phyloP scores from a whole-genome alignment of 768 basidiomycete genomes.

The Wakefieldia striispora region DNA sequence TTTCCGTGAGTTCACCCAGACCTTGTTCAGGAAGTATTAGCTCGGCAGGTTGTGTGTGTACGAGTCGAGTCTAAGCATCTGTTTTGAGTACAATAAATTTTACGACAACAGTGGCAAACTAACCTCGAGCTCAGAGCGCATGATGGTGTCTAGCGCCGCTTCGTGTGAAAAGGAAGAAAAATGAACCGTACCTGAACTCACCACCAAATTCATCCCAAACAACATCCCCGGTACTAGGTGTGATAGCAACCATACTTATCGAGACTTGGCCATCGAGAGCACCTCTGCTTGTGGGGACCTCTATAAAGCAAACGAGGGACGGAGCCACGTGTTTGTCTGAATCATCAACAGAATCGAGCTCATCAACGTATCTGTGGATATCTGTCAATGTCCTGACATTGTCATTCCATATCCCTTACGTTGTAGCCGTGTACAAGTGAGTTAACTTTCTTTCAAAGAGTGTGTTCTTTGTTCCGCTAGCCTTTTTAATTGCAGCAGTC shows the following conservation, averaged over 20 bases:
- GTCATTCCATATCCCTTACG: slow-evolving; percentile 47
- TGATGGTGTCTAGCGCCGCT: slow-evolving; percentile 57
- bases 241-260: slow-evolving; percentile 75
- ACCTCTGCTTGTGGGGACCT: slow-evolving; percentile 30
- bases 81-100: neutral
- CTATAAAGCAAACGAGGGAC: slow-evolving; percentile 73
- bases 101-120: slow-evolving; percentile 5
- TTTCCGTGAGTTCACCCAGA: slow-evolving; percentile 68
- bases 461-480: slow-evolving; percentile 66
- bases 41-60: slow-evolving; percentile 82
- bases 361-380: slow-evolving; percentile 73
- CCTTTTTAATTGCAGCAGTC: slow-evolving; percentile 88
- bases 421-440: slow-evolving; percentile 81
- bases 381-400: slow-evolving; percentile 7
- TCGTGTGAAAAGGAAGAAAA: slow-evolving; percentile 4
- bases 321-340: slow-evolving; percentile 55
- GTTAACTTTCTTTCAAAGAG: slow-evolving; percentile 75
- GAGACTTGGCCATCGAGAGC: slow-evolving; percentile 34
- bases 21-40: slow-evolving; percentile 61
- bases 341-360: slow-evolving; percentile 66
- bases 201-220: slow-evolving; percentile 91
- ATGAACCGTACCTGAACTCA: slow-evolving; percentile 22
- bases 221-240: slow-evolving; percentile 89
- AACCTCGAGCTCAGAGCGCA: slow-evolving; percentile 90
- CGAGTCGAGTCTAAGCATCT: slow-evolving; percentile 69